Percentiles rank a stretch among this genome's conserved stretches.
phyloP scores from a whole-genome alignment of 2,329 filamentous ascomycete species.

The Boeremia lycopersici region DNA sequence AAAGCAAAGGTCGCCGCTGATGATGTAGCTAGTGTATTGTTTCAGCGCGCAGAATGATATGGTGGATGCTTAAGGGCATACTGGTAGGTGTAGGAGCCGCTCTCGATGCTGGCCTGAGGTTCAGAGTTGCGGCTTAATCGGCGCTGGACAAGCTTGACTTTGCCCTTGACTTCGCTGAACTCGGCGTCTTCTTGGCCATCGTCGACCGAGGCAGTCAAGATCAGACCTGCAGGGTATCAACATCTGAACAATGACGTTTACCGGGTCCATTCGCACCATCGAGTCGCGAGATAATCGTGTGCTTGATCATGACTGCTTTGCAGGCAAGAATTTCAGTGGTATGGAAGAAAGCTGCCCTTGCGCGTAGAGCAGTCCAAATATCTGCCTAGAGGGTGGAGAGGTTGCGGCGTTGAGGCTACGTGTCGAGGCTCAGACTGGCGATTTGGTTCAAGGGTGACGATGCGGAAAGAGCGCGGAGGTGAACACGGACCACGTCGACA shows the following conservation, averaged over 20 bases:
- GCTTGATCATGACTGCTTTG: slow-evolving; percentile 71
- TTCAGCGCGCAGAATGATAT: slow-evolving; percentile 8
- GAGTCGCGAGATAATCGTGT: slow-evolving; percentile 91
- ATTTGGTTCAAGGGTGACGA: slow-evolving; percentile 25
- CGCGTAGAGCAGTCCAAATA: not conserved
- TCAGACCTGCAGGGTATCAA: slow-evolving; percentile 69
- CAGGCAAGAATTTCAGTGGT: not conserved
- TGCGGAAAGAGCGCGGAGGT: slow-evolving; percentile 30
- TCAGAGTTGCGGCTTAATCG: slow-evolving; percentile 88
- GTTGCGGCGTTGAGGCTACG: slow-evolving; percentile 34
- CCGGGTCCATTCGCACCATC: slow-evolving; percentile 66
- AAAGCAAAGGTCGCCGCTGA: slow-evolving; percentile 84
- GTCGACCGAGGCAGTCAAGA: slow-evolving; percentile 93
- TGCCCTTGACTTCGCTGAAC: slow-evolving; percentile 84
- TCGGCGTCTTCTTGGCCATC: slow-evolving; percentile 75
- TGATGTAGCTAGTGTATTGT: slow-evolving; percentile 70
- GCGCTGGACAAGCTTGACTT: slow-evolving; percentile 88
- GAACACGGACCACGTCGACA: slow-evolving; percentile 19
- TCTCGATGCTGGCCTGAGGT: slow-evolving; percentile 90
- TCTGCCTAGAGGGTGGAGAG: slow-evolving; percentile 1
- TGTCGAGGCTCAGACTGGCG: slow-evolving; percentile 31
- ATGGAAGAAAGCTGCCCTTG: not conserved
- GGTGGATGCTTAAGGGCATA: slow-evolving; percentile 53
- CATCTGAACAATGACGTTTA: slow-evolving; percentile 10
- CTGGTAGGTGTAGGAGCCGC: slow-evolving; percentile 83